These are phyloP conservation scores for Sugiyamaella boreocaroliniensis DNA, from an alignment of 805 yeast species.

Conservation along the genomic window DNA sequence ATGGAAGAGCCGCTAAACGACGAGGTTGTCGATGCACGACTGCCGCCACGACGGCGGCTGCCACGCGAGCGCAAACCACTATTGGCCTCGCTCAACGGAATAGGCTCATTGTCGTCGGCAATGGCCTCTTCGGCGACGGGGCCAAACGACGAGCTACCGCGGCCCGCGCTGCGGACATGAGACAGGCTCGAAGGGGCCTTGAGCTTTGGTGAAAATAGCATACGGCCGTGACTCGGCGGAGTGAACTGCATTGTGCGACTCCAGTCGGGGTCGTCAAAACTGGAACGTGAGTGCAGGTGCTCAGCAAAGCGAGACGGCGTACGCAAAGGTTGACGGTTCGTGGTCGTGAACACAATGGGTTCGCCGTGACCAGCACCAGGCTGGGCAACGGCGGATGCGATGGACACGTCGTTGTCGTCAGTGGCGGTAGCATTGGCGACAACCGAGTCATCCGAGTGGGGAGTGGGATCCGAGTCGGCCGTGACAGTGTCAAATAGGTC, in stretches of 20 bases:
- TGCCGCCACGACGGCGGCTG: constrained; percentile 1
- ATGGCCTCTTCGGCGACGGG: constrained; percentile 10
- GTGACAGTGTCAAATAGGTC: constrained; percentile 33
- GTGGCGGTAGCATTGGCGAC: constrained; percentile 7
- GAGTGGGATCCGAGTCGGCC: neutral
- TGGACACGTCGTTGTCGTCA: constrained; percentile 1
- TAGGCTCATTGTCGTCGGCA: constrained; percentile 6
- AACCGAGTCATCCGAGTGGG: neutral
- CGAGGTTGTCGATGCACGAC: neutral
- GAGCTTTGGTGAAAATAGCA: constrained; percentile 5
- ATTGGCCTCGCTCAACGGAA: constrained; percentile 2
- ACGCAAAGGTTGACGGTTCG: constrained; percentile 27
- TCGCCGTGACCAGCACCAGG: constrained; percentile 2
- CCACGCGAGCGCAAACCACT: neutral
- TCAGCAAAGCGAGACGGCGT: constrained; percentile 24
- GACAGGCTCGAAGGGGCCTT: constrained; percentile 12
- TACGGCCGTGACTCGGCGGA: constrained; percentile 19
- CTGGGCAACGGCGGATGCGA: neutral
- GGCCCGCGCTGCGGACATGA: constrained; percentile 10
- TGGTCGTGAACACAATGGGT: constrained; percentile 22
- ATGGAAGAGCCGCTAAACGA: neutral
- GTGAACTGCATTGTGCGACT: constrained; percentile 27
- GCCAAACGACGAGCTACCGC: constrained; percentile 5
- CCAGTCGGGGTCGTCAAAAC: constrained; percentile 16
- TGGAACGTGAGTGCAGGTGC: neutral